Base-by-base conservation (phyloP, 2,329 filamentous ascomycete species). In the Polytolypa hystricis region DNA sequence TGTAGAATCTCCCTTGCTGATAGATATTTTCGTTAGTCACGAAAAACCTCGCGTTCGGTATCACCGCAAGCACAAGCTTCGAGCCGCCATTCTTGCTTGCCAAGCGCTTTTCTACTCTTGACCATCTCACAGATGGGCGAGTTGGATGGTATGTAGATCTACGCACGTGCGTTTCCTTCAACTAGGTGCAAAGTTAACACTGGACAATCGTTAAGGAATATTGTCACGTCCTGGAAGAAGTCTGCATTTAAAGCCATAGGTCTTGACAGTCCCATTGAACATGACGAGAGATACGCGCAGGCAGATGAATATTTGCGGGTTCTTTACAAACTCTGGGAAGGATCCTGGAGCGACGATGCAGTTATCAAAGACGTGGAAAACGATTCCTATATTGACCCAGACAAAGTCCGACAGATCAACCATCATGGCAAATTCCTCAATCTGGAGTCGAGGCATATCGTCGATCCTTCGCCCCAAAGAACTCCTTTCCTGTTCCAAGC, bases 171-270 rank as follows among this genome's bases (percentile, higher is more conserved):
- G 8, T n/a, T 26, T 26, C 23, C 23, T n/a, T n/a, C 23, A 26
- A n/a, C 23, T n/a, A 26, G n/a, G n/a, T 26, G 23, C 23, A 26
- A n/a, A 8, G 23, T n/a, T n/a, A n/a, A n/a, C n/a, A n/a, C n/a
- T n/a, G n/a, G n/a, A n/a, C n/a, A n/a, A n/a, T n/a, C n/a, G n/a
- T n/a, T n/a, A n/a, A n/a, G n/a, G n/a, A 81, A 81, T 42, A 77
- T 81, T 14, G 77, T 81, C 0, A 79, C 75, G 0, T 69, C 64
- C 1, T 77, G 70, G 66, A 74, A 74, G 50, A 77, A 78, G 47
- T 65, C 70, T 0, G 74, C 74, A 0, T 75, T 76, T 52, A 76
- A 77, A 47, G 73, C 73, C 0, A 76, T 79, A 37, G 74, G 74
- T 0, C 49, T 77, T 2, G 69, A 76, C 9, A 68, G 55, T 3